Base-by-base conservation (phyloP, 2,329 filamentous ascomycete species). In the Tolypocladium endophyticum region DNA sequence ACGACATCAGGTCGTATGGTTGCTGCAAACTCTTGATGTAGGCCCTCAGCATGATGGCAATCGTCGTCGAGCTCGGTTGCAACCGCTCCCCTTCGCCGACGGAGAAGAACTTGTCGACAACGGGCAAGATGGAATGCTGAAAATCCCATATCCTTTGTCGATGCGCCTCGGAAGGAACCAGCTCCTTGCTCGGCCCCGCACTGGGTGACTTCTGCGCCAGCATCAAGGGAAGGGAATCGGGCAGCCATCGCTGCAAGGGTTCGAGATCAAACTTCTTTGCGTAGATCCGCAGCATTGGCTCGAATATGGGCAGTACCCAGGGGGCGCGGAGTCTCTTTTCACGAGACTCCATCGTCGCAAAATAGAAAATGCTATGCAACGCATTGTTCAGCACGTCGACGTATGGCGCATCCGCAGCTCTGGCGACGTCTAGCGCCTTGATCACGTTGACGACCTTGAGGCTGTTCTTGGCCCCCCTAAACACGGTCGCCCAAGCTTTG, bases 401-500 rank as follows among this genome's bases (percentile, higher is more conserved):
- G 20, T 65, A 61, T 2, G 78, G 64, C 54, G 75, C 76, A 5
- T 79, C 70, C 57, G 87, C 77, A 53, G 88, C 78, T 38, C 76
- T 74, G 52, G 72, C 73, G 1, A 76, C 66, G 14, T 73, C 75
- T 35, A 75, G 62, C 1, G 72, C 68, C 38, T 66, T 66, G 20
- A 62, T 59, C n/a, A 91, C 76, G 33, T 79, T 79, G 3, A 76
- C 71, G 5, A 79, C 75, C 61, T 89, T 79, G 30, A 77, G 72
- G 25, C 77, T 77, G 4, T 70, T 69, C 64, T 90, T 90, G 57
- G 89, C 87, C 38, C 87, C 87, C 61, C 87, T 82, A 50, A 96
- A 80, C 39, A 96, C 76, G 35, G 85, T 85, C 1, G 85, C 79
- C 69, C 87, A 90, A 0, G 90, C 87, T 63, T 84, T 81, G 0